These are phyloP conservation scores for Parachaetomium inaequale DNA, from an alignment of 495 filamentous ascomycete species.

Conservation along the genomic window DNA sequence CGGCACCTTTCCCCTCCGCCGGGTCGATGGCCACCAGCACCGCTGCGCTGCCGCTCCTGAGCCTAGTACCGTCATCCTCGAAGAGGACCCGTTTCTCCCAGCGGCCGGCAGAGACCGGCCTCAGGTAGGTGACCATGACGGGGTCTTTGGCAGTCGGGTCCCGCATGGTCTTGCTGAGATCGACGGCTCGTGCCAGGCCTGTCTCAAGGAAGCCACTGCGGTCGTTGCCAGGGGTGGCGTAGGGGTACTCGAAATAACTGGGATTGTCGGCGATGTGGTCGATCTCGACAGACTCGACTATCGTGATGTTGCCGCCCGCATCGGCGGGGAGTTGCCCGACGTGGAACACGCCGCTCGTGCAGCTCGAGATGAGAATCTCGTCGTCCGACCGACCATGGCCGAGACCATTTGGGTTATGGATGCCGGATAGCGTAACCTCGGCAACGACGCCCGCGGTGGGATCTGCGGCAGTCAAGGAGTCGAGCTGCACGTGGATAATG, in stretches of 20 bases:
- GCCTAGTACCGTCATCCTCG: constrained; percentile 53
- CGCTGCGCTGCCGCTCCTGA: constrained; percentile 51
- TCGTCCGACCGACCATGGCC: constrained; percentile 46
- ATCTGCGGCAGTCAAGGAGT: constrained; percentile 17
- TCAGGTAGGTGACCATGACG: constrained; percentile 49
- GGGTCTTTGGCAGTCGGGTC: constrained; percentile 43
- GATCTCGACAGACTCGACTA: constrained; percentile 43
- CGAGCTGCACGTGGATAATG: constrained; percentile 29
- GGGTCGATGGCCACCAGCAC: constrained; percentile 54
- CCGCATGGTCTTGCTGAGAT: constrained; percentile 31
- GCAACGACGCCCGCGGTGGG: constrained; percentile 40
- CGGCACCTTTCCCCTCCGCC: constrained; percentile 17
- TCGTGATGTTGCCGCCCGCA: constrained; percentile 37
- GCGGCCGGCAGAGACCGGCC: constrained; percentile 11
- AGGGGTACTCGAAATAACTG: constrained; percentile 50
- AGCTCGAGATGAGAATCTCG: constrained; percentile 50
- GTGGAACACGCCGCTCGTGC: constrained; percentile 32
- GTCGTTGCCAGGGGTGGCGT: constrained; percentile 49
- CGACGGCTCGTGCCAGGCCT: constrained; percentile 43
- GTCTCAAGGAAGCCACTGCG: constrained; percentile 54
- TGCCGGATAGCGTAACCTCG: constrained; percentile 37
- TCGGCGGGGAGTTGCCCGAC: constrained; percentile 33
- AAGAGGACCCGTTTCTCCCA: constrained; percentile 52
- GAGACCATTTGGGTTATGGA: constrained; percentile 57
- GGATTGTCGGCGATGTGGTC: constrained; percentile 56